A percentile compares a stretch with the other conserved stretches of the same genome.
phyloP scores from a whole-genome alignment of 2,329 filamentous ascomycete genomes.

The Camillea tinctor region DNA sequence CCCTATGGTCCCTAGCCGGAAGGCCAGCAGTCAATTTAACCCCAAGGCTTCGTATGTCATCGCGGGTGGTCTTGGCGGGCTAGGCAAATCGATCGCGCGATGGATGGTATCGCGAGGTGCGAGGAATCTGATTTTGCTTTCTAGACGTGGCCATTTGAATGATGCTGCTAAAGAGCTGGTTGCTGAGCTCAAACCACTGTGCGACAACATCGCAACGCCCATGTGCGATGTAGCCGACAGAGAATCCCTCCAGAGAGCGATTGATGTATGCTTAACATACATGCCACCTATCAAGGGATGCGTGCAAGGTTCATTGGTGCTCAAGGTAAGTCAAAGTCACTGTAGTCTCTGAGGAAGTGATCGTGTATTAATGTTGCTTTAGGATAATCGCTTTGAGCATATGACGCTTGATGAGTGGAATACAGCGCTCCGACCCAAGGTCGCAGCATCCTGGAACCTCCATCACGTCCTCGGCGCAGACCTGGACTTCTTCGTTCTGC shows the following conservation, averaged over 20 bases:
- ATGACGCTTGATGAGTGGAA: slow-evolving; percentile 41
- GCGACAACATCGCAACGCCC: slow-evolving; percentile 25
- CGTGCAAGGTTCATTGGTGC: slow-evolving; percentile 45
- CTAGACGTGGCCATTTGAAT: slow-evolving; percentile 11
- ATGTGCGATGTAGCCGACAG: slow-evolving; percentile 31
- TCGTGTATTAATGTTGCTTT: background rate
- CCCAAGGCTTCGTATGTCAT: slow-evolving; percentile 25
- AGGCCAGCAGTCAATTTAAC: slow-evolving; percentile 10
- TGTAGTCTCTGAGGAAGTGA: background rate
- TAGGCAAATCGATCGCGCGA: slow-evolving; percentile 19
- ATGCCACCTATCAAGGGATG: slow-evolving; percentile 39
- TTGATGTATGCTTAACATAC: slow-evolving; percentile 18
- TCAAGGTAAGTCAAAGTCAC: slow-evolving; percentile 22
- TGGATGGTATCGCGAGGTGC: slow-evolving; percentile 12
- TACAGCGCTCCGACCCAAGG: slow-evolving; percentile 38
- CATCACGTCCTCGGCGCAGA: slow-evolving; percentile 25
- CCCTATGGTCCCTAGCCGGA: slow-evolving; percentile 11
- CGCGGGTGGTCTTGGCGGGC: slow-evolving; percentile 30
- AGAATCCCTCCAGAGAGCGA: slow-evolving; percentile 26
- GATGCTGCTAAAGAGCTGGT: slow-evolving; percentile 14
- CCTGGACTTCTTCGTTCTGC: slow-evolving; percentile 22
- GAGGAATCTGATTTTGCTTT: slow-evolving; percentile 6
- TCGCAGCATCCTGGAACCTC: slow-evolving; percentile 43
- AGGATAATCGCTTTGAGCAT: slow-evolving; percentile 32
- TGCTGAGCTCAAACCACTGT: slow-evolving; percentile 21